Evolutionary conservation across 768 basidiomycete genomes (phyloP), one percentile per base, ranked within the genome.

Genomic region (Tricholoma terreum): DNA sequence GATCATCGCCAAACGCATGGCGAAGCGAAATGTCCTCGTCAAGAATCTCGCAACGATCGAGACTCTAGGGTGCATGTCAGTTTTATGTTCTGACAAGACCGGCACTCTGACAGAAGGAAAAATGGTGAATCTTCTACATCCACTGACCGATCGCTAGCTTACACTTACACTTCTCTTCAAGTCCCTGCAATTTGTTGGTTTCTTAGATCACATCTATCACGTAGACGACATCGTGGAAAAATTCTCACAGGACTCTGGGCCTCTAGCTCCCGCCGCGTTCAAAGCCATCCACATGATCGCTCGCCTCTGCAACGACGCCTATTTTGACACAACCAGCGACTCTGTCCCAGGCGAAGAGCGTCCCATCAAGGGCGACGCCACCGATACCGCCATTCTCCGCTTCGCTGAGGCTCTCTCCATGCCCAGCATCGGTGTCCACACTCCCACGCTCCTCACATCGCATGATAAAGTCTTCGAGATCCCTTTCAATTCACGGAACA

Each of bases 41-140:
- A 80, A 80, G 61, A 81, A 81, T 2, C 71, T 89, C 17, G 77
- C 84, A 19, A 87, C 84, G 6, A 84, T 89, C 30, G 86, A 89
- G 66, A 84, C 83, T 6, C 74, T 89, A 6, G 86, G 86, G 4
- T 77, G 80, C 8, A 84, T 87, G 65, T 81, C 82, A 52, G 78
- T 78, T 10, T 65, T 79, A 33, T 75, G 74, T 48, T 77, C 76
- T 6, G 81, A 87, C 64, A 87, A 87, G 67, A 84, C 84, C 0
- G 83, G 84, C 12, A 85, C 83, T 0, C 69, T 87, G 15, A 86
- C 85, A 2, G 76, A 80, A 64, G 84, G 84, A 65, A 75, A 70
- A 58, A 85, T 86, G 84, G 73, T 80, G 10, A 83, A 27, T 27
- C 24, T 27, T 27, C 24, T 27, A 27, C 24, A 27, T 27, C 24